A percentile compares a stretch with the other conserved stretches of the same genome.
These are phyloP conservation scores for Candida dubliniensis DNA, from an alignment of 1,139 yeast genomes.

Conservation along the genomic window DNA sequence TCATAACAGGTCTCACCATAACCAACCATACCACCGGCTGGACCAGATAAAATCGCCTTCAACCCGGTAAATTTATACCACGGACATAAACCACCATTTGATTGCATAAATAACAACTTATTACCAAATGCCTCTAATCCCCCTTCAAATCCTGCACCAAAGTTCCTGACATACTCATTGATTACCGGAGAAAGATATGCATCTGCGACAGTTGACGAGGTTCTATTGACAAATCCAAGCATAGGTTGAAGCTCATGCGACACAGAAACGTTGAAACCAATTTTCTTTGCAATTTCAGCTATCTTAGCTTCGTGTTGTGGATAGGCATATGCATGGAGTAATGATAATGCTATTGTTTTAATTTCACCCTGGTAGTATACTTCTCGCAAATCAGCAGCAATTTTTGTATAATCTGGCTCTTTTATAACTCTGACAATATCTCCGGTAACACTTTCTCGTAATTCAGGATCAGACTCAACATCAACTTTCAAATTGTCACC, in stretches of 20 bases:
- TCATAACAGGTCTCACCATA: slow-evolving; percentile 47
- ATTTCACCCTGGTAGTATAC: slow-evolving; percentile 28
- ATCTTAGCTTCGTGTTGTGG: slow-evolving; percentile 40
- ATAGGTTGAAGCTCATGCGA: slow-evolving; percentile 46
- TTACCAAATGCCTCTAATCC: slow-evolving; percentile 45
- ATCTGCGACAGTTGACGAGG: slow-evolving; percentile 48
- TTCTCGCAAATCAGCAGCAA: slow-evolving; percentile 24
- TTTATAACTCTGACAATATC: slow-evolving; percentile 34
- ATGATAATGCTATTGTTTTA: slow-evolving; percentile 38
- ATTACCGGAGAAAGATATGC: slow-evolving; percentile 45
- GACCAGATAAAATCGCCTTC: slow-evolving; percentile 49
- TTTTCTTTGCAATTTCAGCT: slow-evolving; percentile 35
- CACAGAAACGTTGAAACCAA: slow-evolving; percentile 42
- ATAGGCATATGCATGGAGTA: slow-evolving; percentile 41
- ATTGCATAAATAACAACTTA: slow-evolving; percentile 46
- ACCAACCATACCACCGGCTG: slow-evolving; percentile 56
- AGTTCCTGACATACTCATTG: slow-evolving; percentile 32
- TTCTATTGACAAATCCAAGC: slow-evolving; percentile 45
- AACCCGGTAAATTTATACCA: slow-evolving; percentile 50
- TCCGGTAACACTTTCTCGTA: slow-evolving; percentile 36
- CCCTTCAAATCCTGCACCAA: slow-evolving; percentile 46
- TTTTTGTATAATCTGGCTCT: slow-evolving; percentile 29
- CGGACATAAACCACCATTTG: slow-evolving; percentile 51
- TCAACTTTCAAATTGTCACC: slow-evolving; percentile 28
- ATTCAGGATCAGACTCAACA: slow-evolving; percentile 22